Evolutionary conservation across 441 rosid species (phyloP), one percentile per base, ranked within the genome.

Genomic region (Erodium moschatum): DNA sequence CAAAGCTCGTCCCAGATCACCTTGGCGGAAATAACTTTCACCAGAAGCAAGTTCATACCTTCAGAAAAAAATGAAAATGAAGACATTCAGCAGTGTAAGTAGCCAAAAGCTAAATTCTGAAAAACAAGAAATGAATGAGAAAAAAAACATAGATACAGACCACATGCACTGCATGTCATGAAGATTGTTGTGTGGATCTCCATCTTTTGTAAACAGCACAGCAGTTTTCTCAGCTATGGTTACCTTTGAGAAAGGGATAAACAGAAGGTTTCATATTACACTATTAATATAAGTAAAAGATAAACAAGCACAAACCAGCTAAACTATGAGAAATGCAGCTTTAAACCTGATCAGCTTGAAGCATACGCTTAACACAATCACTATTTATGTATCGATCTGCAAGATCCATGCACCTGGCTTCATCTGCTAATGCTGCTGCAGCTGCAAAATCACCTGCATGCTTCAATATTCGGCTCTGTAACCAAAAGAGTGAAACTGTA

Each of bases 151-250:
- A 78, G 65, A 81, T 66, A 80, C 86, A 42, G 65, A 96, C 99
- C 99, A 95, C 99, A 92, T 95, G 98, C 99, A 95, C 78, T 95
- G 99, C 99, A 95, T 95, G 83, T 96, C 99, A 81, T 96, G 97
- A 78, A 96, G 97, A 83, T 88, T 92, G 82, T 88, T 96, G 82
- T 92, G 96, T 81, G 88, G 98, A 78, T 92, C 99, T 42, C 98
- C 97, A 63, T 96, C 99, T 79, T 92, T 95, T 31, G 99, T 95
- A 81, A 95, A 95, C 77, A 95, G 74, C 20, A 86, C 91, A 73
- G 97, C 98, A 72, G 87, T 92, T 83, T 90, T 92, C 81, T 92
- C 98, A 1, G 99, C 97, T 85, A 82, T 74, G 73, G 86, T 73
- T 73, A 95, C 98, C 99, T 95, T 72, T 73, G 7, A 70, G 63